Conservation (phyloP, 2,329 filamentous ascomycete species). For the Herpotrichia juniperi region DNA sequence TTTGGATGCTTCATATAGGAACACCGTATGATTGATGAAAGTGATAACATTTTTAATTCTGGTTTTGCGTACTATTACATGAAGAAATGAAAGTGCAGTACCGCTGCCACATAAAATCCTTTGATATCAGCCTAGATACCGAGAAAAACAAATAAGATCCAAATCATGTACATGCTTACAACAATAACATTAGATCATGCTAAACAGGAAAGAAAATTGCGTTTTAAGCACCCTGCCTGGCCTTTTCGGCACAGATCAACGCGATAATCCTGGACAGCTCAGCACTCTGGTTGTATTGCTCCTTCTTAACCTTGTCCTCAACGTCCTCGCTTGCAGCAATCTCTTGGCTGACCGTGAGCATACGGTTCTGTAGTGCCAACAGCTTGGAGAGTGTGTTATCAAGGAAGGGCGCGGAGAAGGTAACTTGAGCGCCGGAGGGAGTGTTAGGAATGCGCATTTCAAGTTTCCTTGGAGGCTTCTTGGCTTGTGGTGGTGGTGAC, state of each 20-base stretch:
- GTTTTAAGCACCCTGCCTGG: slow-evolving; percentile 51
- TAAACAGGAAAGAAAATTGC: too few species aligned
- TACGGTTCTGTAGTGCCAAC: slow-evolving; percentile 55
- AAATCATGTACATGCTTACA: too few species aligned
- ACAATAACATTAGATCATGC: too few species aligned
- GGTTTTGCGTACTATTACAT: too few species aligned
- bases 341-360: slow-evolving; percentile 56
- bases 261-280: slow-evolving; percentile 58
- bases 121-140: too few species aligned
- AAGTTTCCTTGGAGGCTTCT: slow-evolving; percentile 55
- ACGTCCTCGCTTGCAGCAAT: slow-evolving; percentile 53
- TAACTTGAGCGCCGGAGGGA: slow-evolving; percentile 46
- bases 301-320: slow-evolving; percentile 54
- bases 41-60: too few species aligned
- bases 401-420: slow-evolving; percentile 59
- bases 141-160: too few species aligned
- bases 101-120: too few species aligned
- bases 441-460: slow-evolving; percentile 54
- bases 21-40: too few species aligned
- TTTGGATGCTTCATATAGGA: too few species aligned
- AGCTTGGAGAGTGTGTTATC: slow-evolving; percentile 60
- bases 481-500: slow-evolving; percentile 33
- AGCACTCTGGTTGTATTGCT: slow-evolving; percentile 57
- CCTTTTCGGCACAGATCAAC: slow-evolving; percentile 59
- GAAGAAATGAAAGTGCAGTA: too few species aligned